Conservation (phyloP, 2,329 filamentous ascomycete species). For the Bipolaris victoriae region DNA sequence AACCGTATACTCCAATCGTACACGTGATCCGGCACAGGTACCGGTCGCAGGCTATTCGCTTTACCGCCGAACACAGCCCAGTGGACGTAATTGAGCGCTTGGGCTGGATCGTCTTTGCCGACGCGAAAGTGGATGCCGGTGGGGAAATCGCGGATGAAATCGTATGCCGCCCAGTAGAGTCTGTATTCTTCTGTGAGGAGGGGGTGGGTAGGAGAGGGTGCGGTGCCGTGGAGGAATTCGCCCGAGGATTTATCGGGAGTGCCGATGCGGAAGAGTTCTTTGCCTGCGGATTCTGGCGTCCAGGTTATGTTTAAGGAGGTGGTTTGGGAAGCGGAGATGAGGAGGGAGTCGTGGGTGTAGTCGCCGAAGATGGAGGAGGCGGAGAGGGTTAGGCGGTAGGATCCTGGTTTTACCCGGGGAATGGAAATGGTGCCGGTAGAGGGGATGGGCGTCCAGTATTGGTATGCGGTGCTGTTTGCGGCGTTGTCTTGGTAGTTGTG, state of each 20-base stretch:
- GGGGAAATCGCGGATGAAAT: conserved; percentile 66
- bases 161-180: conserved; percentile 67
- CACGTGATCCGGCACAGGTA: conserved; percentile 48
- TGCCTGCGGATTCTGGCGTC: conserved; percentile 62
- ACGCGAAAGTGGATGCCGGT: conserved; percentile 64
- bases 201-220: conserved; percentile 54
- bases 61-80: conserved; percentile 68
- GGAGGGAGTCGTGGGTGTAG: conserved; percentile 60
- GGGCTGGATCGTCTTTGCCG: conserved; percentile 55
- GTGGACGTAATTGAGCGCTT: conserved; percentile 66
- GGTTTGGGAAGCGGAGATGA: conserved; percentile 49
- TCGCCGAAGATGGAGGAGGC: conserved; percentile 68
- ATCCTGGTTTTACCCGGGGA: conserved; percentile 61
- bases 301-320: conserved; percentile 53
- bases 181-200: conserved; percentile 63
- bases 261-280: conserved; percentile 67
- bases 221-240: conserved; percentile 65
- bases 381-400: conserved; percentile 68
- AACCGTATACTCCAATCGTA: conserved; percentile 37
- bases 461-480: conserved; percentile 60
- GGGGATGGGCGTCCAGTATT: conserved; percentile 64
- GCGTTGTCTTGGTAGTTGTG: conserved; percentile 66
- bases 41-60: conserved; percentile 55
- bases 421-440: conserved; percentile 59
- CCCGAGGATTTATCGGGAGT: conserved; percentile 66